Percentiles rank a stretch among this genome's conserved stretches.
Evolutionary conservation across 345 rosid genomes (phyloP).

Genomic region (Carallia brachiata): DNA sequence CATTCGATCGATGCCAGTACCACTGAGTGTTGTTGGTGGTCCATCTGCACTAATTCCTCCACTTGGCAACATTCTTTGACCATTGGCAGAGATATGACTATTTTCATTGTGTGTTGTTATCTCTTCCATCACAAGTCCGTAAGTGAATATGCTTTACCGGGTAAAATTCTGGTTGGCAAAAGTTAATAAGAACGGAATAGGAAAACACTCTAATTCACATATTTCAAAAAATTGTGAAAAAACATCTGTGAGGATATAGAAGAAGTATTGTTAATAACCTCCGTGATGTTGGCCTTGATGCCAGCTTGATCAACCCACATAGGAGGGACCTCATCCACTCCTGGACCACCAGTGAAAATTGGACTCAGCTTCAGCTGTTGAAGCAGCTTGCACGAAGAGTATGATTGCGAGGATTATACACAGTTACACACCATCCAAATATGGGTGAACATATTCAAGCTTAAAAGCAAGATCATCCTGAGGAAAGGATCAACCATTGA

Average conservation of each 20-base stretch:
- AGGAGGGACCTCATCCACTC: slow-evolving; percentile 96
- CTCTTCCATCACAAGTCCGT: slow-evolving; percentile 98
- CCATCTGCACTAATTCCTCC: slow-evolving; percentile 99
- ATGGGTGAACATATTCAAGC: slow-evolving; percentile 97
- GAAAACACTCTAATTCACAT: slow-evolving; percentile 6
- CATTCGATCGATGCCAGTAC: slow-evolving; percentile 90
- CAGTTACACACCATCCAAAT: slow-evolving; percentile 66
- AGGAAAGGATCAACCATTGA: neutral
- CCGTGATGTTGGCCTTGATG: slow-evolving; percentile 84
- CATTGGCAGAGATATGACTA: slow-evolving; percentile 80
- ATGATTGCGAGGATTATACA: slow-evolving; percentile 64
- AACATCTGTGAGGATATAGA: neutral
- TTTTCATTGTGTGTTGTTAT: slow-evolving; percentile 95
- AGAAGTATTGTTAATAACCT: slow-evolving; percentile 47
- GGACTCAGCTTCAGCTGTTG: slow-evolving; percentile 97
- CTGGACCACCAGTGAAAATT: slow-evolving; percentile 97
- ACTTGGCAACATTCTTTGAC: slow-evolving; percentile 90
- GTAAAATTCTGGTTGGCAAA: slow-evolving; percentile 71
- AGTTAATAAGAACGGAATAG: slow-evolving; percentile 10
- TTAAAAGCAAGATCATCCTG: slow-evolving; percentile 99
- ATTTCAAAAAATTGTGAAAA: no score
- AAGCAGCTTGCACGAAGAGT: slow-evolving; percentile 85
- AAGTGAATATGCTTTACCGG: slow-evolving; percentile 94
- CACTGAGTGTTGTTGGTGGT: slow-evolving; percentile 84
- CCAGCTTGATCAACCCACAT: slow-evolving; percentile 99